These are phyloP conservation scores for Kodamaea ohmeri DNA, from an alignment of 1,139 yeast genomes.

Conservation along the genomic window DNA sequence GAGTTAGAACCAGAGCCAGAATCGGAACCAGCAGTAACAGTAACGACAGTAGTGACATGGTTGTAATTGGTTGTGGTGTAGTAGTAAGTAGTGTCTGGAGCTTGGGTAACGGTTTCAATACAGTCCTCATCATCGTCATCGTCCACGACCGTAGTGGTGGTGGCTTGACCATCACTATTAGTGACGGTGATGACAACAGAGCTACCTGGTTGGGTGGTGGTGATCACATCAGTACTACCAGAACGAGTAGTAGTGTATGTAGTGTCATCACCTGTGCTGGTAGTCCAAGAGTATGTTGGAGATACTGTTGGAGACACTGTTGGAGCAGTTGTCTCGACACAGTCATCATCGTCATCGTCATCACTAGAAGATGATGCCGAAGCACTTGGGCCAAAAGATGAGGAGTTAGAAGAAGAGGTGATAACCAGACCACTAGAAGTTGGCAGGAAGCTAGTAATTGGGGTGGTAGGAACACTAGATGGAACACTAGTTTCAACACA, in stretches of 20 bases:
- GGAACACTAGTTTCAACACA: slow-evolving; percentile 5
- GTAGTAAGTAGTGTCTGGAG: slow-evolving; percentile 5
- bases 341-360: slow-evolving; percentile 10
- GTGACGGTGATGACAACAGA: slow-evolving; percentile 1
- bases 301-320: background rate
- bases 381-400: background rate
- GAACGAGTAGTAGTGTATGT: background rate
- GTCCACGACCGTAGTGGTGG: slow-evolving; percentile 1
- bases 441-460: background rate
- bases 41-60: slow-evolving; percentile 10
- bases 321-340: slow-evolving; percentile 5
- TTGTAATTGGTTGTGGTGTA: slow-evolving; percentile 11
- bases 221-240: slow-evolving; percentile 2
- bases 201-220: slow-evolving; percentile 4
- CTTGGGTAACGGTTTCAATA: slow-evolving; percentile 2
- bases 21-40: slow-evolving; percentile 8
- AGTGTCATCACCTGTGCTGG: background rate
- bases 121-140: slow-evolving; percentile 9
- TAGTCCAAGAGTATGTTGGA: background rate
- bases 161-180: background rate
- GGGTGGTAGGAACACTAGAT: slow-evolving; percentile 1
- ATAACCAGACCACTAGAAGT: background rate
- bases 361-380: background rate
- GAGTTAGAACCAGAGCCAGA: slow-evolving; percentile 11
- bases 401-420: slow-evolving; percentile 1